These are phyloP conservation scores for Crucihimalaya himalaica DNA, from an alignment of 345 rosid genomes.

Conservation along the genomic window DNA sequence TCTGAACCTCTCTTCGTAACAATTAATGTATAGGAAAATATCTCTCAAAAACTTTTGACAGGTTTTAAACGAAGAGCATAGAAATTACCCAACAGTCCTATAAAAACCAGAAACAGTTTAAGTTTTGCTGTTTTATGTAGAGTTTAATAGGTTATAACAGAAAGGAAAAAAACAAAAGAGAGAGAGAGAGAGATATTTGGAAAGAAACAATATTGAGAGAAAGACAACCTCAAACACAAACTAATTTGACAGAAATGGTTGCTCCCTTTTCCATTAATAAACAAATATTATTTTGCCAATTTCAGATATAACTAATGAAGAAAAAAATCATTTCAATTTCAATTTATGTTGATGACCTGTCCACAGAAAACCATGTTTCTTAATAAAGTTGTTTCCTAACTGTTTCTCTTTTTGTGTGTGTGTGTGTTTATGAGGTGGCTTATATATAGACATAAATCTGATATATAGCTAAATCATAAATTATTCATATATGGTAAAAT, in stretches of 20 bases:
- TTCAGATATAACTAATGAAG: background rate
- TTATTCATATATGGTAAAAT: background rate
- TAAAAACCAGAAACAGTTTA: constrained; percentile 3
- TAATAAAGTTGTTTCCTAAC: background rate
- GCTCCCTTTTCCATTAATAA: constrained; percentile 21
- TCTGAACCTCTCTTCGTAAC: background rate
- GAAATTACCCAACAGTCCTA: background rate
- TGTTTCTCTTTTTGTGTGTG: background rate
- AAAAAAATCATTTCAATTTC: background rate
- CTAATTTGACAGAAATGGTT: constrained; percentile 6
- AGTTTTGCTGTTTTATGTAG: constrained; percentile 16
- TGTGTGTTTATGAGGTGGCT: background rate
- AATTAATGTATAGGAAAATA: background rate
- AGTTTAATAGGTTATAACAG: constrained; percentile 27
- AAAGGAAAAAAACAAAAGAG: background rate
- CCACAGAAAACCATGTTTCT: constrained; percentile 4
- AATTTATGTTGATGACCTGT: constrained; percentile 15
- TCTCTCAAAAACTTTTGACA: background rate
- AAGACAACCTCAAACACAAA: background rate
- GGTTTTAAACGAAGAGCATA: constrained; percentile 19
- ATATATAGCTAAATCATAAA: background rate
- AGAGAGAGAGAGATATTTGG: background rate
- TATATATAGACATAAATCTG: background rate
- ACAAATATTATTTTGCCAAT: background rate
- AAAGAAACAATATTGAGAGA: background rate